Evolutionary conservation across 306 rosid genomes (phyloP), one percentile per base, ranked within the genome.

Genomic region (Prunus mume): DNA sequence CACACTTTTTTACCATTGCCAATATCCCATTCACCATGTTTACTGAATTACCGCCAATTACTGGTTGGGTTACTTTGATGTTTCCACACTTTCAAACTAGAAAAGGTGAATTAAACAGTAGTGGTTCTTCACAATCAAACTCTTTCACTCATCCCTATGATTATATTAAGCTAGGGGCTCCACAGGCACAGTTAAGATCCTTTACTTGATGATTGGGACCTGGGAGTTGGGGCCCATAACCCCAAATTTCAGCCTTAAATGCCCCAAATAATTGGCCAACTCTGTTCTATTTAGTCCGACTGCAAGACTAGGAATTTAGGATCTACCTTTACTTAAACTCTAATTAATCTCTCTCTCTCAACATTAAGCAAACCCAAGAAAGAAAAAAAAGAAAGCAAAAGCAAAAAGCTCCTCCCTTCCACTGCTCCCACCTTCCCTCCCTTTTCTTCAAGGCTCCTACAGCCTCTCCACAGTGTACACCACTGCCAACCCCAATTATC

Each of bases 281-380:
- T 34, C 14, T 19, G 14, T 54, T 13, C 12, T 30, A 12, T 9
- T 25, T 25, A 60, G 38, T 56, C 34, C 34, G 30, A 52, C 10
- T 52, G 50, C 55, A 50, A 17, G 32, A 47, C 58, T 47, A 2
- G 17, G 6, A 49, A 49, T 11, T 22, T 62, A 28, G 62, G 62
- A 74, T 74, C 74, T 22, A 25, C 49, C 83, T 75, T 85, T 85
- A 28, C 79, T 51, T 70, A 63, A 6, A 49, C 50, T 47, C 69
- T 77, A 72, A 78, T 81, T 38, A 73, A 76, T 71, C 83, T 20
- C 18, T 17, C 73, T 17, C 28, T 18, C 55, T 1, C 25, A 5
- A 6, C 57, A 22, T 67, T 77, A 51, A 19, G 22, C 24, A 43
- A 49, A 65, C 50, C 41, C 27, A 9, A 34, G 25, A 28, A 15